Percentiles rank a stretch among this genome's conserved stretches.
phyloP scores from a whole-genome alignment of 2,329 filamentous ascomycete genomes.

The Sordariomycetes sp. region DNA sequence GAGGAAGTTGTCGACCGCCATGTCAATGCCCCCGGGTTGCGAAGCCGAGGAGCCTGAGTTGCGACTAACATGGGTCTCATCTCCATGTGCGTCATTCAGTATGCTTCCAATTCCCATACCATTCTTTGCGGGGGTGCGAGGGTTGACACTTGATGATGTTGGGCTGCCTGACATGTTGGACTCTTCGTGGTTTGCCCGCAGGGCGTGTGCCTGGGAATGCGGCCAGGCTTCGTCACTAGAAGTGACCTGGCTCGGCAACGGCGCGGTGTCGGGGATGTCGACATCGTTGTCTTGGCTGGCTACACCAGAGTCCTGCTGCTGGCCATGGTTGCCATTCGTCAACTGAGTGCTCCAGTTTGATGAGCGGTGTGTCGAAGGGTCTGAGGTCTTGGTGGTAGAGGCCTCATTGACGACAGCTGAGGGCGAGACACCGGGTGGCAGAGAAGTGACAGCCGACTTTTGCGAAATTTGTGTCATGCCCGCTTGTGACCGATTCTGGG shows the following conservation, averaged over 20 bases:
- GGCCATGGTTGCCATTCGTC: constrained; percentile 55
- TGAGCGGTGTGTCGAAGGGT: constrained; percentile 55
- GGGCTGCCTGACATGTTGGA: constrained; percentile 22
- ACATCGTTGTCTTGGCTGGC: constrained; percentile 21
- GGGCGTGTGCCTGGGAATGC: constrained; percentile 47
- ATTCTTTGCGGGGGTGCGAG: constrained; percentile 1
- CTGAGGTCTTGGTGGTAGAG: constrained; percentile 85
- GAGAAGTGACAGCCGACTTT: constrained; percentile 47
- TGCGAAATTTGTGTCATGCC: constrained; percentile 56
- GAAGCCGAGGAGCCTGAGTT: constrained; percentile 28
- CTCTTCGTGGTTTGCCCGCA: constrained; percentile 23
- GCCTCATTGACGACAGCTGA: constrained; percentile 68
- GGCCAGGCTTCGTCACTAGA: constrained; percentile 46
- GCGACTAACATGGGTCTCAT: constrained; percentile 19
- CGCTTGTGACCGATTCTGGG: too few relatives aligned
- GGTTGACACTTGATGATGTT: background rate
- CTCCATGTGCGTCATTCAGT: constrained; percentile 27
- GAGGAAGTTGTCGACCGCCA: constrained; percentile 48
- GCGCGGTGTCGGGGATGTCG: constrained; percentile 47
- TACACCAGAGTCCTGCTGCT: constrained; percentile 22
- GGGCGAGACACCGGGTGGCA: constrained; percentile 49
- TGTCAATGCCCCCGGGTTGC: constrained; percentile 33
- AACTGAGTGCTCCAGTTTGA: constrained; percentile 62
- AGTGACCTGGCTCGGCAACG: constrained; percentile 32
- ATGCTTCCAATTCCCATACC: constrained; percentile 20